phyloP scores from a whole-genome alignment of 1,284 basidiomycete species.

The Meira nashicola region DNA sequence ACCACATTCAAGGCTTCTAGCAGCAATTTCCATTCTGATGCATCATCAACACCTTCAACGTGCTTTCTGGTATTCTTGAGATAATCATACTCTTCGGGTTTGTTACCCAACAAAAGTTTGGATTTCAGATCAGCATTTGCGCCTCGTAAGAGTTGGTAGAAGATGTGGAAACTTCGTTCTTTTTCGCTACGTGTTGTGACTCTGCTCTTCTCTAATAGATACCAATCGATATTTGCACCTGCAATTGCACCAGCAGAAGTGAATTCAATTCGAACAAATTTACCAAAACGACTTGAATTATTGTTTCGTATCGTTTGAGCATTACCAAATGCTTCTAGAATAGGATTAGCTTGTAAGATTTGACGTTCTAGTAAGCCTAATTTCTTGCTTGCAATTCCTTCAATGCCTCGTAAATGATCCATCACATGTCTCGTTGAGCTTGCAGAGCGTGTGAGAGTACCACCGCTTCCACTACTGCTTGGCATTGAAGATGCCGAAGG shows the following conservation, averaged over 20 bases:
- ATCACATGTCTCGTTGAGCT: constrained; percentile 34
- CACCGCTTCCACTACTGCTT: constrained; percentile 3
- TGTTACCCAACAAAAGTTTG: constrained; percentile 65
- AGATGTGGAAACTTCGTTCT: constrained; percentile 93
- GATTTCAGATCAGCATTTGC: constrained; percentile 53
- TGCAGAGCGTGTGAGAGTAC: constrained; percentile 25
- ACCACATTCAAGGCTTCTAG: constrained; percentile 78
- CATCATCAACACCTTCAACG: constrained; percentile 91
- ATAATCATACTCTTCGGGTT: constrained; percentile 79
- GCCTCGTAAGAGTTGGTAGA: constrained; percentile 70
- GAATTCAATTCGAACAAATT: constrained; percentile 96
- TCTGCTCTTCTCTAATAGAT: constrained; percentile 92
- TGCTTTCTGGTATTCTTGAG: constrained; percentile 82
- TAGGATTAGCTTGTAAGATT: constrained; percentile 95
- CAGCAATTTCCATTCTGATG: constrained; percentile 77
- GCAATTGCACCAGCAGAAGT: constrained; percentile 89
- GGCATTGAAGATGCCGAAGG: constrained; percentile 19
- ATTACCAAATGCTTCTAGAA: constrained; percentile 96
- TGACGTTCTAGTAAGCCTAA: constrained; percentile 89
- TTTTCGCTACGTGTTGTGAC: constrained; percentile 58
- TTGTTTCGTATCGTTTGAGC: constrained; percentile 98
- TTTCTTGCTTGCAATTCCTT: constrained; percentile 33
- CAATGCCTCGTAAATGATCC: constrained; percentile 39
- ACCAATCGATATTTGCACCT: constrained; percentile 99
- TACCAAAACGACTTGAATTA: constrained; percentile 94